phyloP scores from a whole-genome alignment of 2,329 filamentous ascomycete species.

The Bipolaris bicolor region DNA sequence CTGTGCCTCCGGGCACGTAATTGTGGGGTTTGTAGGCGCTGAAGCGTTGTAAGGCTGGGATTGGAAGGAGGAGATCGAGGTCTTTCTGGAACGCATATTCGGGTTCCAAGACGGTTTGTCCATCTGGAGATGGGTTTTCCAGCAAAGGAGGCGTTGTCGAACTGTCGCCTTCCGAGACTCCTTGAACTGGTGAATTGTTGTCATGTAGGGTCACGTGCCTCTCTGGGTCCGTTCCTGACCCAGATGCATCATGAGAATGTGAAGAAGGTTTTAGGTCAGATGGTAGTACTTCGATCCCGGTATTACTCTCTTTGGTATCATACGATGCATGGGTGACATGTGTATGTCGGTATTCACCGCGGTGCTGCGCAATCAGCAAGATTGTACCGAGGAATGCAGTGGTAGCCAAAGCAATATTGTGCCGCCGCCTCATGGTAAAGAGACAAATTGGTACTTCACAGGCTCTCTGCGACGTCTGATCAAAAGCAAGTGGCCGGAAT shows the following conservation, averaged over 20 bases:
- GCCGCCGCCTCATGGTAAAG: slow-evolving; percentile 14
- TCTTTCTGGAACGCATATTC: slow-evolving; percentile 39
- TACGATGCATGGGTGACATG: neutral
- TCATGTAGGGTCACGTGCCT: neutral
- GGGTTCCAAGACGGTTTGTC: slow-evolving; percentile 7
- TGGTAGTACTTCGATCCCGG: slow-evolving; percentile 9
- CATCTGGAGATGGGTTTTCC: neutral
- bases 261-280: slow-evolving; percentile 1
- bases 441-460: neutral
- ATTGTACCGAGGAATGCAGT: slow-evolving; percentile 12
- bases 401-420: slow-evolving; percentile 15
- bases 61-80: slow-evolving; percentile 32
- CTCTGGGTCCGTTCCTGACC: neutral
- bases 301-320: neutral
- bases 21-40: slow-evolving; percentile 32
- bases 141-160: neutral
- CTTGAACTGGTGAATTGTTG: neutral
- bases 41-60: slow-evolving; percentile 21
- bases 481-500: slow-evolving; percentile 1
- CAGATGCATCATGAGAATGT: neutral
- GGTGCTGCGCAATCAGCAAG: slow-evolving; percentile 7
- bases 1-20: slow-evolving; percentile 24
- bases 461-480: neutral
- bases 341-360: neutral
- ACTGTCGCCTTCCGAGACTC: neutral